A percentile compares a stretch with the other conserved stretches of the same genome.
Evolutionary conservation across 2,329 filamentous ascomycete genomes (phyloP).

Genomic region (Whalleya microplaca): DNA sequence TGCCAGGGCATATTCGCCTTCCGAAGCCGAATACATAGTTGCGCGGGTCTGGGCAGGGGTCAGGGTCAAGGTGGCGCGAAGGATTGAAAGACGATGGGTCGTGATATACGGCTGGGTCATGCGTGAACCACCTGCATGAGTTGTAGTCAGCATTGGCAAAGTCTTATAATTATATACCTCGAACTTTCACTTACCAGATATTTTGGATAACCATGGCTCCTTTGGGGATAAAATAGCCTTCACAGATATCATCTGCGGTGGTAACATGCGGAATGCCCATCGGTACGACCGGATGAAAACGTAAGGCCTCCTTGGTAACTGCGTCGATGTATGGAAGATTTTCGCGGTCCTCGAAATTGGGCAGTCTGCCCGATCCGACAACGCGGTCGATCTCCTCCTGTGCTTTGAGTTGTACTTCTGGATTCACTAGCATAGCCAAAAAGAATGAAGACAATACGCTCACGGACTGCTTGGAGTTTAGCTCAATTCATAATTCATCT

Average conservation of each 20-base stretch:
- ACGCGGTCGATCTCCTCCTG: slow-evolving; percentile 38
- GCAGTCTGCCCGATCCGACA: slow-evolving; percentile 34
- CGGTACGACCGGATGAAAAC: slow-evolving; percentile 34
- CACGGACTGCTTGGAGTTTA: slow-evolving; percentile 40
- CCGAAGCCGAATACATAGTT: slow-evolving; percentile 41
- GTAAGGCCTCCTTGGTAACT: slow-evolving; percentile 28
- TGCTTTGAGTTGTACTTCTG: slow-evolving; percentile 47
- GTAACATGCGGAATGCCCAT: slow-evolving; percentile 41
- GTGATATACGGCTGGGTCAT: slow-evolving; percentile 70
- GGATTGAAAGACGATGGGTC: slow-evolving; percentile 40
- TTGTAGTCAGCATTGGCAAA: neutral
- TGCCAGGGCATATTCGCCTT: slow-evolving; percentile 41
- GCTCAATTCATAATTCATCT: neutral
- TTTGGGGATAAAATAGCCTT: slow-evolving; percentile 23
- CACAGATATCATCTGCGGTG: slow-evolving; percentile 22
- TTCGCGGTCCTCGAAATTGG: slow-evolving; percentile 28
- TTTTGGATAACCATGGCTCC: slow-evolving; percentile 7
- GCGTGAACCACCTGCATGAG: slow-evolving; percentile 47
- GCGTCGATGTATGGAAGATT: slow-evolving; percentile 34
- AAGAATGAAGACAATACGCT: slow-evolving; percentile 47
- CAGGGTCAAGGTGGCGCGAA: slow-evolving; percentile 37
- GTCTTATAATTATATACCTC: too few relatives aligned
- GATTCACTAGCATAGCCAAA: slow-evolving; percentile 50
- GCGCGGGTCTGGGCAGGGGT: slow-evolving; percentile 36
- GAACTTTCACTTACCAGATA: slow-evolving; percentile 4